These are phyloP conservation scores for Lotus japonicus DNA, from an alignment of 306 rosid species.

Conservation along the genomic window DNA sequence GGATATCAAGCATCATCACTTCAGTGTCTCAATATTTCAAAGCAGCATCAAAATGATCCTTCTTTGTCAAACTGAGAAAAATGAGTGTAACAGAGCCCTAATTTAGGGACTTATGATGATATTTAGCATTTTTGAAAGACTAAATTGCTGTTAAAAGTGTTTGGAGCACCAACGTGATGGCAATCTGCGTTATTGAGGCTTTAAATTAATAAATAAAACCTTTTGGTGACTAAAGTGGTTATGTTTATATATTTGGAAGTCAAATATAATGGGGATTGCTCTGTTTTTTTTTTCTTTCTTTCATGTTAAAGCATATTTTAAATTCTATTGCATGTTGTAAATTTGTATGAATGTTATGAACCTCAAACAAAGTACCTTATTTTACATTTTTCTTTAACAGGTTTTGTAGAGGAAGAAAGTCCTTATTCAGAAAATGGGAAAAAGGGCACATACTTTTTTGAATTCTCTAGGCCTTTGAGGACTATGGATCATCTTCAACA, in stretches of 20 bases:
- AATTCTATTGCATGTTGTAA: constrained; percentile 1
- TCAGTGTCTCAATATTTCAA: not conserved
- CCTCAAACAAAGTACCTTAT: not conserved
- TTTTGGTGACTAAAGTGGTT: not conserved
- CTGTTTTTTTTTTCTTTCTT: not conserved
- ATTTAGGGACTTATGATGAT: not conserved
- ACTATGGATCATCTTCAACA: constrained; percentile 94
- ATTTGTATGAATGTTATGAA: not conserved
- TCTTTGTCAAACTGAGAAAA: not conserved
- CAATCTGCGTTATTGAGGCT: not conserved
- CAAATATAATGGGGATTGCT: not conserved
- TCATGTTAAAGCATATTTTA: constrained; percentile 13
- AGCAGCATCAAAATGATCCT: not conserved
- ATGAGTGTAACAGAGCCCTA: not conserved
- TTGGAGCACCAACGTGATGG: not conserved
- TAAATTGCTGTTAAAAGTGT: too few relatives aligned
- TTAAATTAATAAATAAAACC: not conserved
- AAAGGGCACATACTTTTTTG: constrained; percentile 77
- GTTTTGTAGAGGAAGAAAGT: constrained; percentile 77
- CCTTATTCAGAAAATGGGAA: constrained; percentile 69
- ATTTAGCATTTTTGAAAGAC: not conserved
- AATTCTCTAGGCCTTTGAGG: constrained; percentile 93
- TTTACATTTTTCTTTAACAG: constrained; percentile 31
- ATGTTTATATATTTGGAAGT: not conserved
- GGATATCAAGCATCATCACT: not conserved